A percentile compares a stretch with the other conserved stretches of the same genome.
These are phyloP conservation scores for Naganishia friedmannii DNA, from an alignment of 768 basidiomycete species.

Conservation along the genomic window DNA sequence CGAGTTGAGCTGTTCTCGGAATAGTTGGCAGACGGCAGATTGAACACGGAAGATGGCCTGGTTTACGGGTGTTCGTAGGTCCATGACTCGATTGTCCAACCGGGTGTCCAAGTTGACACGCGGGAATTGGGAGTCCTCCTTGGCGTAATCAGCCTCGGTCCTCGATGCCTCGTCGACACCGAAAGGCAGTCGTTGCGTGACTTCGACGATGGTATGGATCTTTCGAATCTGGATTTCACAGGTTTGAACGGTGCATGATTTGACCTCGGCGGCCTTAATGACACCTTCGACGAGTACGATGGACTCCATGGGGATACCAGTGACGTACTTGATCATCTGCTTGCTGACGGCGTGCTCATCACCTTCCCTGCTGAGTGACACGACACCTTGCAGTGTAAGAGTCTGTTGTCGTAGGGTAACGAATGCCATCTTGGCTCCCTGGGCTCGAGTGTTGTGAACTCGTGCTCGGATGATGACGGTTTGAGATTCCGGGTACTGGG, in stretches of 20 bases:
- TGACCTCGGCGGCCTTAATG: slow-evolving; percentile 78
- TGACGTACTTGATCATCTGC: slow-evolving; percentile 95
- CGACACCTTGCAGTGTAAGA: slow-evolving; percentile 78
- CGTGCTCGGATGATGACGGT: slow-evolving; percentile 81
- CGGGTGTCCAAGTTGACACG: slow-evolving; percentile 88
- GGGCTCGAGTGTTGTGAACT: slow-evolving; percentile 83
- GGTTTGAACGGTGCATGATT: slow-evolving; percentile 81
- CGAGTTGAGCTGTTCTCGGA: slow-evolving; percentile 72
- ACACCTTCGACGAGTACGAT: slow-evolving; percentile 85
- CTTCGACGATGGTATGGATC: slow-evolving; percentile 74
- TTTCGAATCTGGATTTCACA: slow-evolving; percentile 81
- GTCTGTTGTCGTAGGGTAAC: slow-evolving; percentile 83
- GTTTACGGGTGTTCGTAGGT: slow-evolving; percentile 92
- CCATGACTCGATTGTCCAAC: slow-evolving; percentile 87
- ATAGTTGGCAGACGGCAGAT: slow-evolving; percentile 79
- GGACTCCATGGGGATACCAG: slow-evolving; percentile 71
- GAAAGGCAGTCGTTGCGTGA: slow-evolving; percentile 79
- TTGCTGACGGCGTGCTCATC: slow-evolving; percentile 65
- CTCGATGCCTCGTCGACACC: slow-evolving; percentile 87
- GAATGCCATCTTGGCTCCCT: slow-evolving; percentile 93
- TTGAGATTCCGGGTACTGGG: slow-evolving; percentile 54
- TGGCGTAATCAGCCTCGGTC: slow-evolving; percentile 69
- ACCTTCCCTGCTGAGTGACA: slow-evolving; percentile 61
- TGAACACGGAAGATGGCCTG: slow-evolving; percentile 93
- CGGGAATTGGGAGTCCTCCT: slow-evolving; percentile 56